Conservation (phyloP, 805 yeast genomes). For the Torulaspora gathmanii region DNA sequence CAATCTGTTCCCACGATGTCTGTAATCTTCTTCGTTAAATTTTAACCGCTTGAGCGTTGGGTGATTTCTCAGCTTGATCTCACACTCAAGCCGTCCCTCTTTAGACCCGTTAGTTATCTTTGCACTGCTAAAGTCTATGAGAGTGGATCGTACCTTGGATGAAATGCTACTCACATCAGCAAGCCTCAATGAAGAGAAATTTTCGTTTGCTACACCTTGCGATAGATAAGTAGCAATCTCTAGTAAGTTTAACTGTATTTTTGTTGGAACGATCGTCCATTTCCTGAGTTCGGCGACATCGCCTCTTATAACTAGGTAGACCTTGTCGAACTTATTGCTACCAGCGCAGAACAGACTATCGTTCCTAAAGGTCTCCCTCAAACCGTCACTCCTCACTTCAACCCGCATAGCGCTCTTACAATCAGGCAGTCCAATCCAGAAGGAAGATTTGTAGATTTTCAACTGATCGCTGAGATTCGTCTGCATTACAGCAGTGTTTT, state of each 20-base stretch:
- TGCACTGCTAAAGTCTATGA: constrained; percentile 7
- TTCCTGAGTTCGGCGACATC: constrained; percentile 10
- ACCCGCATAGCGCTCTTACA: constrained; percentile 22
- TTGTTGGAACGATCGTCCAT: constrained; percentile 14
- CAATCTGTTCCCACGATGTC: constrained; percentile 33
- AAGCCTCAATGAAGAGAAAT: constrained; percentile 28
- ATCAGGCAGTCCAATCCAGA: constrained; percentile 22
- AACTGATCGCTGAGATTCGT: constrained; percentile 4
- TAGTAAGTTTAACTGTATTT: constrained; percentile 27
- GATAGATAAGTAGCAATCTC: constrained; percentile 31
- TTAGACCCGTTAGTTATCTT: constrained; percentile 1
- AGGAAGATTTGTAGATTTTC: constrained; percentile 17
- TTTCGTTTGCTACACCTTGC: constrained; percentile 31
- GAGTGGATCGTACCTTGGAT: constrained; percentile 4
- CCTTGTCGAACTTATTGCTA: constrained; percentile 24
- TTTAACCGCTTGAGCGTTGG: constrained; percentile 19
- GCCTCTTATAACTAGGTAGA: constrained; percentile 19
- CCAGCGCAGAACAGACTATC: constrained; percentile 28
- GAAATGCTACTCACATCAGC: constrained; percentile 16
- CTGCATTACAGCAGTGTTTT: constrained; percentile 1
- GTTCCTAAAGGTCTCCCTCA: constrained; percentile 21
- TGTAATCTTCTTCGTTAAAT: constrained; percentile 34
- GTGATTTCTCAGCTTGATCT: constrained; percentile 23
- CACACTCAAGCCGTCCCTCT: constrained; percentile 21
- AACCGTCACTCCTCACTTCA: constrained; percentile 22